Evolutionary conservation across 139 green algal species (phyloP).

Genomic region (Closterium sp.): DNA sequence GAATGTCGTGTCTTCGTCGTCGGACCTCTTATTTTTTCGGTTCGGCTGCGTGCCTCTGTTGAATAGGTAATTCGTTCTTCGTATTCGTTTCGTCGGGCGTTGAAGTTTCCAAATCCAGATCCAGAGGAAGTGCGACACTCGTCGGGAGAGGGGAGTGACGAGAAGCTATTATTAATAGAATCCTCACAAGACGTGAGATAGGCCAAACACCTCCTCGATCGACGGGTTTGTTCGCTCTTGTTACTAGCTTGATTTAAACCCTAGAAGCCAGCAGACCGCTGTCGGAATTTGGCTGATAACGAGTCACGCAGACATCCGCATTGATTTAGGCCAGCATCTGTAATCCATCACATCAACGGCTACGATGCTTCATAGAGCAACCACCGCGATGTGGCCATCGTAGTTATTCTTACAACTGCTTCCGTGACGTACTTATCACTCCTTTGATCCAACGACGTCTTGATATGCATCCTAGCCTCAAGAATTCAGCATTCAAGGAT

Average conservation of each 20-base stretch:
- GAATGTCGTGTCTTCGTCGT: neutral
- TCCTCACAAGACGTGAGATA: neutral
- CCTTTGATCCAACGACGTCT: neutral
- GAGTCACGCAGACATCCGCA: neutral
- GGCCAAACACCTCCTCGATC: too few relatives aligned
- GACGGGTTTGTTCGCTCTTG: neutral
- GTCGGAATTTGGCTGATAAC: neutral
- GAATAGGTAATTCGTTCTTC: neutral
- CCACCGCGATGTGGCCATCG: neutral
- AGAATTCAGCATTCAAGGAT: neutral
- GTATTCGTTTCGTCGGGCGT: too few relatives aligned
- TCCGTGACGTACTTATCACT: neutral
- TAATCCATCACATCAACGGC: neutral
- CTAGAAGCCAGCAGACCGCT: neutral
- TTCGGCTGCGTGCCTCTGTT: neutral
- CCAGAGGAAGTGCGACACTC: neutral
- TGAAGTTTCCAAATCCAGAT: neutral
- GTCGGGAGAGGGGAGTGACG: neutral
- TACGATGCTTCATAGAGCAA: neutral
- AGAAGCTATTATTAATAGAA: neutral
- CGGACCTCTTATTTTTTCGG: neutral
- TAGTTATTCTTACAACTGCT: neutral
- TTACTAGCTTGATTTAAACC: neutral
- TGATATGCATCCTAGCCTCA: neutral
- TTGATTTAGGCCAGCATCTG: neutral